These are phyloP conservation scores for Penicillium carneum DNA, from an alignment of 2,329 filamentous ascomycete species.

Conservation along the genomic window DNA sequence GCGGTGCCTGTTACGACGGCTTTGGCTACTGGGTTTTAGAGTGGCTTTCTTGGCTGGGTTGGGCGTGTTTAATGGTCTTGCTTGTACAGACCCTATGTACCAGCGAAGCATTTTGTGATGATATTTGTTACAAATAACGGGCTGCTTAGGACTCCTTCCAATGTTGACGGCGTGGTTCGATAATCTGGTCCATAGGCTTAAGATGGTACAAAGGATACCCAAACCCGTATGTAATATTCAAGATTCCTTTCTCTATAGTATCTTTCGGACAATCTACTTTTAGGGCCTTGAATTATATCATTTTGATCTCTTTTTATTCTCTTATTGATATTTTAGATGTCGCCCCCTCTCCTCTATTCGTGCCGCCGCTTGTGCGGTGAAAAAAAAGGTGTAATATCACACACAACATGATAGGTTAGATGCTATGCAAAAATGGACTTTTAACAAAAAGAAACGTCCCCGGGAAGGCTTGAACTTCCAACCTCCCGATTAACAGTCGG, in stretches of 20 bases:
- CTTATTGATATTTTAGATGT: not conserved
- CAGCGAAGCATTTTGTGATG: not conserved
- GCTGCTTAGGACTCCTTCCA: not conserved
- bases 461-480: constrained; percentile 53
- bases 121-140: not conserved
- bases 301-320: not conserved
- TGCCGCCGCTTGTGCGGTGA: not conserved
- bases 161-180: not conserved
- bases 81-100: not conserved
- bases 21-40: constrained; percentile 29
- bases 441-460: constrained; percentile 39
- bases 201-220: not conserved
- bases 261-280: too few species aligned
- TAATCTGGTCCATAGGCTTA: not conserved
- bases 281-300: not conserved
- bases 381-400: not conserved
- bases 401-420: not conserved
- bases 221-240: too few species aligned
- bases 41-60: not conserved
- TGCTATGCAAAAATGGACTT: not conserved
- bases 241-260: too few species aligned
- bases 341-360: not conserved
- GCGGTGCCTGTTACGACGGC: constrained; percentile 42
- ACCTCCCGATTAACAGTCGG: constrained; percentile 49
- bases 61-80: not conserved